Evolutionary conservation across 257 asterid genomes (phyloP), one percentile per base, ranked within the genome.

Genomic region (Leptodermis oblonga): DNA sequence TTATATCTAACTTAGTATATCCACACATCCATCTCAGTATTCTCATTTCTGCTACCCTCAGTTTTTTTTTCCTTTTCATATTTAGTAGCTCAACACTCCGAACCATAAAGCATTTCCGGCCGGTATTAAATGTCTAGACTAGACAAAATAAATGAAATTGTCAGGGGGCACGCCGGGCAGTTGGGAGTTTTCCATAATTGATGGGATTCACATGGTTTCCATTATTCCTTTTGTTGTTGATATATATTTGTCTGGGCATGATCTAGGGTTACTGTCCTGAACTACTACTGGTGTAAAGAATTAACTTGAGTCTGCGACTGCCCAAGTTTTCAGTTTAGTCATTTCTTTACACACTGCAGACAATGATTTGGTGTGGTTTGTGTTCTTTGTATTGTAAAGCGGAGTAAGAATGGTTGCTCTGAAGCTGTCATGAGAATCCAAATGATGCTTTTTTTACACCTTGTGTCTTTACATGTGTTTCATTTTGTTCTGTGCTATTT

Each of bases 401-500:
- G 30, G 56, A 30, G 36, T 22, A 28, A 49, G 5, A 17, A 28
- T 33, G 25, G 45, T 66, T 30, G 30, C 49, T 46, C 42, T 66
- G 58, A 28, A 62, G 23, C 20, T 20, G 49, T 20, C 18, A 5
- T 67, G 62, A 51, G 52, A 39, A 17, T 41, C 33, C 62, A 4
- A 34, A 17, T 18, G 51, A 11, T 17, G 36, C 62, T 51, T 51
- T 67, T 15, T 20, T 46, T 22, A 18, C 37, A 55, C 59, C 68
- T n/a, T 36, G 58, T 52, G 25, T 28, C 37, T 39, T n/a, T 45
- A 20, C 15, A 25, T 26, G 13, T 64, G 25, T 8, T 23, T 46
- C 37, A 23, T 37, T 46, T 45, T 45, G 23, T 60, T 12, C 23
- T 71, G 14, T 68, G 65, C 37, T 73, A 25, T 67, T 17, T 42